These are phyloP conservation scores for Begonia loranthoides DNA, from an alignment of 306 rosid genomes.

Conservation along the genomic window DNA sequence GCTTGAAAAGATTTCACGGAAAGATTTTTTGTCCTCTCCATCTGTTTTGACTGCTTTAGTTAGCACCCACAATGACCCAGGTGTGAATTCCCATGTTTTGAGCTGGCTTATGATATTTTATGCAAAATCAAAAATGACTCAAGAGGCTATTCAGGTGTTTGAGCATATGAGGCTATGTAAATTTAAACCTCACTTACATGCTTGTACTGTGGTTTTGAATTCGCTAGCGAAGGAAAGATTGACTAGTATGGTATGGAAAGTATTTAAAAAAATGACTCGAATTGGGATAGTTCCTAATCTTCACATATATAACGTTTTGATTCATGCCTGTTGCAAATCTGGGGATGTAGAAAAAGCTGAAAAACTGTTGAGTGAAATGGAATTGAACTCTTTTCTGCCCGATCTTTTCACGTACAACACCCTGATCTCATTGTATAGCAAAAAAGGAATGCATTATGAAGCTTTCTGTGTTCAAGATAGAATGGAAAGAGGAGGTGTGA, in stretches of 20 bases:
- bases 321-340: conserved; percentile 75
- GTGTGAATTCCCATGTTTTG: conserved; percentile 64
- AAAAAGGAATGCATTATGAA: conserved; percentile 68
- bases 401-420: conserved; percentile 80
- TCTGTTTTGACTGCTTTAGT: conserved; percentile 57
- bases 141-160: conserved; percentile 65
- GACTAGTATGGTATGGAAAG: conserved; percentile 61
- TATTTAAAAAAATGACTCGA: conserved; percentile 40
- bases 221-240: conserved; percentile 53
- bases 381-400: conserved; percentile 38
- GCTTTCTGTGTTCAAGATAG: conserved; percentile 55
- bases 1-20: conserved; percentile 57
- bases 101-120: conserved; percentile 75
- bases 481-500: conserved; percentile 70
- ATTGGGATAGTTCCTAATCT: conserved; percentile 47
- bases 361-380: conserved; percentile 57
- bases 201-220: conserved; percentile 75
- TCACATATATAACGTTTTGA: conserved; percentile 60
- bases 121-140: conserved; percentile 43
- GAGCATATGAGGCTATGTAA: conserved; percentile 54
- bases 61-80: conserved; percentile 29
- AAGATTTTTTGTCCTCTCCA: conserved; percentile 52
- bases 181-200: conserved; percentile 52
- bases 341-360: conserved; percentile 64
- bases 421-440: conserved; percentile 59